Evolutionary conservation across 768 basidiomycete species (phyloP), one percentile per base, ranked within the genome.

Genomic region (Macrolepiota fuliginosa): DNA sequence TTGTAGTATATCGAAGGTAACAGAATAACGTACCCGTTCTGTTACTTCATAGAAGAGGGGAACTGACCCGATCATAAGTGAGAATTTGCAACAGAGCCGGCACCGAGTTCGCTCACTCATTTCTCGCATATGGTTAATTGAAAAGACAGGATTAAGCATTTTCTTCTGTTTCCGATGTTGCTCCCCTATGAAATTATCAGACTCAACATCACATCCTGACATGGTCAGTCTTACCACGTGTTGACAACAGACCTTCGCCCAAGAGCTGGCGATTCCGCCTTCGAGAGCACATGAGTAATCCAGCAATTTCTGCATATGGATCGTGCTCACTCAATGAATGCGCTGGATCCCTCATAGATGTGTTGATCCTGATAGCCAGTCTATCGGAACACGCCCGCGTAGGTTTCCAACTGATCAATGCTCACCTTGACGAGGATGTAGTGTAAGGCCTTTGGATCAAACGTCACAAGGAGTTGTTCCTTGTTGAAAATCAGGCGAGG

Each of bases 61-160:
- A 25, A 17, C 17, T 45, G 62, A 15, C 27, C 35, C 32, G 49
- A 4, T 35, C 19, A 6, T 56, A 17, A 56, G 37, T n/a, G n/a
- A n/a, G n/a, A n/a, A n/a, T n/a, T n/a, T n/a, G n/a, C n/a, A n/a
- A n/a, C n/a, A n/a, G n/a, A n/a, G n/a, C n/a, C n/a, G n/a, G n/a
- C n/a, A n/a, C n/a, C n/a, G n/a, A n/a, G n/a, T n/a, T n/a, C n/a
- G 56, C 63, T 52, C 56, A 77, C 76, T 68, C 73, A 78, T 74
- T 13, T 71, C 52, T 12, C 75, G 73, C 68, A 77, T 67, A 62
- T 77, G 72, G 0, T 65, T 65, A 7, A 32, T 32, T 7, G 29
- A 32, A 32, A 32, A 32, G 29, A 32, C 29, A 7, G 29, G 29
- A 7, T 32, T 32, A 3, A 32, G 3, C 29, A 32, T 3, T 32